Evolutionary conservation across 345 rosid species (phyloP).

Genomic region (Reutealis trisperma): DNA sequence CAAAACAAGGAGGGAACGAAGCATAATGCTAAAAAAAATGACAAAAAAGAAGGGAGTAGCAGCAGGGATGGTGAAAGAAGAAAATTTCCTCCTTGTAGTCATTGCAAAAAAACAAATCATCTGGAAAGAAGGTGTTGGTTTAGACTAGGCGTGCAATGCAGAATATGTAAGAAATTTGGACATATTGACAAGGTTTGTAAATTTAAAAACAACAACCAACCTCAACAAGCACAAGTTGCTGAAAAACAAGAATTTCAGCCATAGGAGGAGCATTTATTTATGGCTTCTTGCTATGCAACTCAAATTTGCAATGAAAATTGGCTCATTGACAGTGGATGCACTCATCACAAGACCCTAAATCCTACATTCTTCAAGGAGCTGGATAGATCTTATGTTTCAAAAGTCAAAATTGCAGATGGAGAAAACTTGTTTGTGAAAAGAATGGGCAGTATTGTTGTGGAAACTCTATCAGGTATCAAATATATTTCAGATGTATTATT

Average conservation of each 20-base stretch:
- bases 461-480: not conserved
- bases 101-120: not conserved
- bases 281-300: not conserved
- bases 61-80: not conserved
- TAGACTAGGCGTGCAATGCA: not conserved
- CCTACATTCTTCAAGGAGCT: not conserved
- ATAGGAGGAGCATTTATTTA: not conserved
- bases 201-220: not conserved
- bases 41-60: not conserved
- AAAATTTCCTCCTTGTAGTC: not conserved
- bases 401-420: not conserved
- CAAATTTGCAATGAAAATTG: not conserved
- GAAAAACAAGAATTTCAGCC: not conserved
- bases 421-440: not conserved
- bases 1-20: not conserved
- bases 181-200: not conserved
- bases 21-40: not conserved
- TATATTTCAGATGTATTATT: not conserved
- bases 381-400: not conserved
- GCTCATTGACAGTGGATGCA: not conserved
- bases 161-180: not conserved
- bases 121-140: not conserved
- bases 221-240: not conserved
- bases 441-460: not conserved
- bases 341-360: not conserved